Evolutionary conservation across 176 grass and related monocot genomes (phyloP), one percentile per base, ranked within the genome.

Genomic region (Oryza officinalis): DNA sequence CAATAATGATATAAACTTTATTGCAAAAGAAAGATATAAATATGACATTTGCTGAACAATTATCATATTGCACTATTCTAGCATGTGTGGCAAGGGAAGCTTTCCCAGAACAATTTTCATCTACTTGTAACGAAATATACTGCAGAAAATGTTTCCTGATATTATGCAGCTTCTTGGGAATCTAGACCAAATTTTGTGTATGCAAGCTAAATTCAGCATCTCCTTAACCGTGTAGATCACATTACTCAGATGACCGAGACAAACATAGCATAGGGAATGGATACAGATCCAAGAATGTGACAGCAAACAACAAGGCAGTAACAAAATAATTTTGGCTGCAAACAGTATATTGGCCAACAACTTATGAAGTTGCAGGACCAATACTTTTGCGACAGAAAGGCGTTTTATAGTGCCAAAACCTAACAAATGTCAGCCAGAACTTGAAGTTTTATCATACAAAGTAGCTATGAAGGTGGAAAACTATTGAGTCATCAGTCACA

Each of bases 11-110:
- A 37, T 76, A 71, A 70, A 37, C 49, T 54, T 20, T 20, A 54
- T 54, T 54, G 17, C 15, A 54, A 17, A 54, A 54, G 28, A 50
- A 76, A 33, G 74, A 57, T 30, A 37, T 60, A 71, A 70, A 37
- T 1, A 40, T 70, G 35, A 41, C n/a, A 33, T 41, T n/a, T 70
- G 10, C 37, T 23, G 35, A 35, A 17, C 31, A 70, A 41, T 33
- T 76, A 76, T 57, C 73, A 60, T 59, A 59, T 12, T 57, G 12
- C 49, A 37, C 32, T 59, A 76, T 37, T 37, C 73, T 59, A 37
- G 44, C 74, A 60, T 37, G 30, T 12, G 49, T 76, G 33, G 20
- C 3, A 23, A 60, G 33, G 20, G 50, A 60, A 76, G 20, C 73
- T 28, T 59, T 59, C 10, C 28, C 10, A 1, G 13, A 12, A 76